A percentile compares a stretch with the other conserved stretches of the same genome.
phyloP scores from a whole-genome alignment of 345 rosid genomes.

The Viola odorata region DNA sequence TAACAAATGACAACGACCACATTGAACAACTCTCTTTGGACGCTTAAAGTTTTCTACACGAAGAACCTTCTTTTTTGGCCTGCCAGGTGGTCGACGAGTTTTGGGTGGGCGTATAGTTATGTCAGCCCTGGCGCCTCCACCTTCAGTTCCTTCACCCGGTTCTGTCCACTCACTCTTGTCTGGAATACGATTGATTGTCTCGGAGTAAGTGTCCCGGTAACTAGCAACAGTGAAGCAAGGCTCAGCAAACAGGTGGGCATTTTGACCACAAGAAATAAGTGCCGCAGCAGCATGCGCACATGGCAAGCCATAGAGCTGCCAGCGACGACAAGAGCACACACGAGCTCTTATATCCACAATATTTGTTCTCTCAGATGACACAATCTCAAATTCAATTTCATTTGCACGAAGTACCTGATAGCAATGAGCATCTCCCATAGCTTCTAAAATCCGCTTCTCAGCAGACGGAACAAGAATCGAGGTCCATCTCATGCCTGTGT shows the following conservation, averaged over 20 bases:
- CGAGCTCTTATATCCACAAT: constrained; percentile 82
- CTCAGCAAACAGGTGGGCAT: constrained; percentile 71
- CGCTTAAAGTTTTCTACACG: constrained; percentile 91
- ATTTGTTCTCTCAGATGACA: constrained; percentile 91
- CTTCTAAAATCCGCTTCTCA: constrained; percentile 74
- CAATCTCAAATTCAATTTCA: constrained; percentile 96
- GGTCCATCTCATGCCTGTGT: constrained; percentile 73
- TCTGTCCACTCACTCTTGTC: constrained; percentile 68
- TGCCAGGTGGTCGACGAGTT: constrained; percentile 94
- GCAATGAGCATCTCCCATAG: constrained; percentile 81
- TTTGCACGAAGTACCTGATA: constrained; percentile 96
- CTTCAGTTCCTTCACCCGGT: constrained; percentile 52
- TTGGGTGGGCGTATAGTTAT: constrained; percentile 70
- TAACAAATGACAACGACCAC: constrained; percentile 95
- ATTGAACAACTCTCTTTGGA: constrained; percentile 91
- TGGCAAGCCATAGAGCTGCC: constrained; percentile 93
- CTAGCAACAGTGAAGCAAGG: constrained; percentile 71
- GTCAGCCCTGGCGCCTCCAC: constrained; percentile 55
- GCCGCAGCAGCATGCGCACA: constrained; percentile 99
- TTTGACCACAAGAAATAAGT: constrained; percentile 82
- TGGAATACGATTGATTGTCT: constrained; percentile 57
- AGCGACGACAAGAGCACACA: constrained; percentile 85
- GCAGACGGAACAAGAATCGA: constrained; percentile 90
- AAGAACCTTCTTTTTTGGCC: constrained; percentile 94
- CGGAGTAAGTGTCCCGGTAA: constrained; percentile 75